Conservation (phyloP, 164 flowering plant genomes). For the Cinnamomum micranthum region DNA sequence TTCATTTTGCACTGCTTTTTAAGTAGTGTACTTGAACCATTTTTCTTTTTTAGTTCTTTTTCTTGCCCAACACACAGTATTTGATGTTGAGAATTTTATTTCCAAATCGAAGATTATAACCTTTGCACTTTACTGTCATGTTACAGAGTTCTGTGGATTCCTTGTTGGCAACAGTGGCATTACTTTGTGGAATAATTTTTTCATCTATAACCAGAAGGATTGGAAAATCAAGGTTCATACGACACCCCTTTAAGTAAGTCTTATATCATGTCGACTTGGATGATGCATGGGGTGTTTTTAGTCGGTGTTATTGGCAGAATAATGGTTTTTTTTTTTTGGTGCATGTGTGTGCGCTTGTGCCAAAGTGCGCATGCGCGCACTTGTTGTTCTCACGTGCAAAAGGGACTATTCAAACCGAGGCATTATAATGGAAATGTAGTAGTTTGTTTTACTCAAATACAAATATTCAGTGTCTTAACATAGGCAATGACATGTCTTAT, state of each 20-base stretch:
- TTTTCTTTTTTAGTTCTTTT: neutral
- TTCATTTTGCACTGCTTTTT: too few species aligned
- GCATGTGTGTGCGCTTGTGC: neutral
- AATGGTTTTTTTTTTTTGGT: neutral
- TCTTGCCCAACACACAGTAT: neutral
- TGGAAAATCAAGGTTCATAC: constrained; percentile 30
- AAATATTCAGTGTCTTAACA: too few species aligned
- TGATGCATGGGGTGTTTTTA: neutral
- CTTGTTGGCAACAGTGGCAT: constrained; percentile 56
- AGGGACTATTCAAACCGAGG: too few species aligned
- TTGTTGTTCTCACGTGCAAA: too few species aligned
- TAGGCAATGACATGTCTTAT: too few species aligned
- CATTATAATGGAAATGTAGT: too few species aligned
- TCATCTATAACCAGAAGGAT: constrained; percentile 37
- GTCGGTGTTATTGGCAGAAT: neutral
- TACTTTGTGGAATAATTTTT: constrained; percentile 46
- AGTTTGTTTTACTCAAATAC: too few species aligned
- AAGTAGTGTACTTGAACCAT: neutral
- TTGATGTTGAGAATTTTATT: neutral
- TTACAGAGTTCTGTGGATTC: constrained; percentile 73
- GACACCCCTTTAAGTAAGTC: constrained; percentile 41
- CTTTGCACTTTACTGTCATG: constrained; percentile 2
- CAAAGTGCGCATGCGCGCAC: too few species aligned
- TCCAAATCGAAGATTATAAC: neutral
- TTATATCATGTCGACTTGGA: neutral